Conservation (phyloP, 495 filamentous ascomycete species). For the Hypomontagnella submonticulosa region DNA sequence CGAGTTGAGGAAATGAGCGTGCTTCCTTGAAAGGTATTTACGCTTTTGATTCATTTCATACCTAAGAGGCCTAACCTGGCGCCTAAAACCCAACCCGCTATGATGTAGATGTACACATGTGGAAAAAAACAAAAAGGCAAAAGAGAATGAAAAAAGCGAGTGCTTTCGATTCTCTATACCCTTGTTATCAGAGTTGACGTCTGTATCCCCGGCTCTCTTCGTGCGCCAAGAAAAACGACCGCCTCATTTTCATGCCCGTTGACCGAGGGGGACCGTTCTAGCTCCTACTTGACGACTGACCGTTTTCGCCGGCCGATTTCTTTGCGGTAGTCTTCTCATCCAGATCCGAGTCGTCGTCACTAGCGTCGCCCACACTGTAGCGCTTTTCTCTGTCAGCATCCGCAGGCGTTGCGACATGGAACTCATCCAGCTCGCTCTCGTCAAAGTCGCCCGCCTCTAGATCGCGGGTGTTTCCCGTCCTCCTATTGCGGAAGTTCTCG, state of each 20-base stretch:
- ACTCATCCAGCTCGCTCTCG: conserved; percentile 83
- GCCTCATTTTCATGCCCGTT: conserved; percentile 17
- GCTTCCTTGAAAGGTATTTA: too few relatives aligned
- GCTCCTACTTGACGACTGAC: conserved; percentile 32
- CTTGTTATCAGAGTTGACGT: not conserved
- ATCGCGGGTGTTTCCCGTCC: conserved; percentile 58
- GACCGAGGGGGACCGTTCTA: conserved; percentile 23
- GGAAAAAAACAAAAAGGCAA: not conserved
- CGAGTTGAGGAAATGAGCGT: too few relatives aligned
- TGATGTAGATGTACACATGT: conserved; percentile 1
- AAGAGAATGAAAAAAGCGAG: not conserved
- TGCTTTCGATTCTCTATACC: not conserved
- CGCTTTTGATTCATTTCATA: too few relatives aligned
- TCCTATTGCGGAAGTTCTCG: conserved; percentile 64
- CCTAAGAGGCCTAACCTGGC: too few relatives aligned
- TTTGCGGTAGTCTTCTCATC: conserved; percentile 13
- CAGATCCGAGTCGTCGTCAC: conserved; percentile 50
- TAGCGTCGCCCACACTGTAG: conserved; percentile 69
- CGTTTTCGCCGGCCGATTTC: conserved; percentile 9
- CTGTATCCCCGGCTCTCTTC: conserved; percentile 12
- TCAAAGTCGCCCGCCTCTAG: conserved; percentile 90
- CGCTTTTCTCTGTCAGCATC: conserved; percentile 51
- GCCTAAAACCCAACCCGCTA: conserved; percentile 1
- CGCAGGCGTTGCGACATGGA: conserved; percentile 64
- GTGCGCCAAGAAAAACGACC: conserved; percentile 25